phyloP scores from a whole-genome alignment of 192 early-diverging fungal species.

The Linnemannia exigua region DNA sequence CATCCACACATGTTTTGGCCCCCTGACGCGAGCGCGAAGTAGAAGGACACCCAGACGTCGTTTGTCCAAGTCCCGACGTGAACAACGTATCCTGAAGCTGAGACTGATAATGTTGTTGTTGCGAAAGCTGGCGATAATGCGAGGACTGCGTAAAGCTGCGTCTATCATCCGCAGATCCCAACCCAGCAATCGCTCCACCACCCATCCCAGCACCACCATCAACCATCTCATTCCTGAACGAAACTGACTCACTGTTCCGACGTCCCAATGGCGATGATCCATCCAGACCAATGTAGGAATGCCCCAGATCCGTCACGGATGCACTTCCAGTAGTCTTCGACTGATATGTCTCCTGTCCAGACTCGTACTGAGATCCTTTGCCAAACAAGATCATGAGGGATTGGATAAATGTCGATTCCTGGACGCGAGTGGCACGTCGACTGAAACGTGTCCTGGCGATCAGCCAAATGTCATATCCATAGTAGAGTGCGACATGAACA shows the following conservation, averaged over 20 bases:
- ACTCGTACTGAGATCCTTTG: background rate
- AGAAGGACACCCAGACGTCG: background rate
- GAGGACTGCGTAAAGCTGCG: constrained; percentile 15
- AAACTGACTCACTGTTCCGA: constrained; percentile 22
- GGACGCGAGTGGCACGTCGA: background rate
- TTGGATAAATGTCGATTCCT: background rate
- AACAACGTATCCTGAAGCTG: background rate
- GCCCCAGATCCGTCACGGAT: constrained; percentile 12
- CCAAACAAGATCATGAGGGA: background rate
- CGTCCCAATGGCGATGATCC: background rate
- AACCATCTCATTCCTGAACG: constrained; percentile 11
- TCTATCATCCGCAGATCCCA: background rate
- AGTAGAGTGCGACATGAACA: constrained; percentile 74
- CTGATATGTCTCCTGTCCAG: background rate
- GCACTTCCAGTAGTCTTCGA: background rate
- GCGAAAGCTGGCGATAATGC: constrained; percentile 31
- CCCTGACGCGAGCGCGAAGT: background rate
- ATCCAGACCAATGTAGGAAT: background rate
- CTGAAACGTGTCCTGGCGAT: constrained; percentile 45
- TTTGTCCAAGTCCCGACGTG: background rate
- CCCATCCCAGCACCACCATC: constrained; percentile 10
- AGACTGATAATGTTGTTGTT: background rate
- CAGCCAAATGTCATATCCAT: constrained; percentile 69
- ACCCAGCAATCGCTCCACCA: background rate
- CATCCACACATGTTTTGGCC: background rate